These are phyloP conservation scores for Hemisphaericaspora lyxosophila DNA, from an alignment of 1,139 yeast species.

Conservation along the genomic window DNA sequence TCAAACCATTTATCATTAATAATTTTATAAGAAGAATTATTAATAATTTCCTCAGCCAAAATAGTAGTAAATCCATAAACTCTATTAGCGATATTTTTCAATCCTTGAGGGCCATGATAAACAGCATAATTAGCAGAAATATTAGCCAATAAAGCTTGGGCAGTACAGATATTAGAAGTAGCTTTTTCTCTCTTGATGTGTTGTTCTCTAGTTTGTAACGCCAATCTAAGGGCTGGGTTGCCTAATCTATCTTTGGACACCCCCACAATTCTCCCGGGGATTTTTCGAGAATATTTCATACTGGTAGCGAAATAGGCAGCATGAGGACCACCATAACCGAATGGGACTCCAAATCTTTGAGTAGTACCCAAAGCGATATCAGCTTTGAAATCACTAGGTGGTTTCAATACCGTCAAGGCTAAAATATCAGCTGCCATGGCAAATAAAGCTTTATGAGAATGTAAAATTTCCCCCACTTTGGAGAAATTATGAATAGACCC, in stretches of 20 bases:
- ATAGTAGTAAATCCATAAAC: conserved; percentile 74
- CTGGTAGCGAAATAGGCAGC: conserved; percentile 95
- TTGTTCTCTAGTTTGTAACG: conserved; percentile 96
- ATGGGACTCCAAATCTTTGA: conserved; percentile 96
- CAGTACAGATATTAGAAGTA: conserved; percentile 95
- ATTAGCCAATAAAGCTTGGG: conserved; percentile 94
- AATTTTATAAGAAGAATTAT: conserved; percentile 46
- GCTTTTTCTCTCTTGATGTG: conserved; percentile 97
- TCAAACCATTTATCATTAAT: conserved; percentile 76
- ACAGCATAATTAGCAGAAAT: conserved; percentile 95
- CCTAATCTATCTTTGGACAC: conserved; percentile 90
- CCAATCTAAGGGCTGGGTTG: conserved; percentile 82
- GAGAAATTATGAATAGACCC: conserved; percentile 65
- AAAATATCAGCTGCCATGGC: conserved; percentile 87
- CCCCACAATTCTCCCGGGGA: conserved; percentile 96
- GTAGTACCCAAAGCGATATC: conserved; percentile 92
- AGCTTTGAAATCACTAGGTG: conserved; percentile 86
- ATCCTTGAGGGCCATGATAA: conserved; percentile 94
- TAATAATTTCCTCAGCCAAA: conserved; percentile 58
- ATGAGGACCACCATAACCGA: conserved; percentile 98
- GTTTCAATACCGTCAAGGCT: conserved; percentile 79
- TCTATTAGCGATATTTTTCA: conserved; percentile 73
- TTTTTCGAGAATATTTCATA: conserved; percentile 77
- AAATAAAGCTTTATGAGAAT: conserved; percentile 69
- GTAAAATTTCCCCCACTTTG: conserved; percentile 63